Base-by-base conservation (phyloP, 108 stramenopile genomes). In the Cyclotella baltica region DNA sequence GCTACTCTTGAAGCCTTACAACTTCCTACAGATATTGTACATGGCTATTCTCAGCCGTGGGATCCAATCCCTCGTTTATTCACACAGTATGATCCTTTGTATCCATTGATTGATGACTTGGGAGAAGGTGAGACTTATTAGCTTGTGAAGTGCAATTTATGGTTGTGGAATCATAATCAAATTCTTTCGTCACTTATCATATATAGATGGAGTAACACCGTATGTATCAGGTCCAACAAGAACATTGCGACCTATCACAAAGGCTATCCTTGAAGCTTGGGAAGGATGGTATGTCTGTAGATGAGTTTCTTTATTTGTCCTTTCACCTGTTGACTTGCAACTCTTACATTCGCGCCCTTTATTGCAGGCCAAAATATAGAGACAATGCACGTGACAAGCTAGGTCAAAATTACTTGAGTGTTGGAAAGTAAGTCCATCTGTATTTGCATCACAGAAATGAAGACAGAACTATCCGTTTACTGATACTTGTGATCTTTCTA, bases 81-180 rank as follows among this genome's bases (percentile, higher is more conserved):
- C 62, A 81, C 84, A 18, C 29, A 53, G 20, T 77, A 83, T 57
- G 95, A 96, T 79, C 87, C 92, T 5, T 51, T 91, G 37, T 96
- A 94, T 77, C 95, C 95, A n/a, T 75, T 96, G 36, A 86, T 94
- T 40, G 95, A 88, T 57, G 95, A 94, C 71, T 29, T 94, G 8
- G 93, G 93, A 31, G 82, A 77, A 36, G 67, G 62, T 36, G 58
- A 62, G 48, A 4, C 0, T 23, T 37, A 36, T 33, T 15, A 36
- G 1, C 4, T 37, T 27, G 55, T n/a, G n/a, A n/a, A n/a, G n/a
- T n/a, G n/a, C n/a, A 9, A 16, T 65, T 65, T 1, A 25, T 36
- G 13, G 35, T 20, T 65, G 9, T n/a, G 53, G 37, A 25, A 37
- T 53, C 35, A 18, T 5, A 58, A 8, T 22, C 55, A 27, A 2